Evolutionary conservation across 1,284 basidiomycete genomes (phyloP).

Genomic region (Cystobasidium sp.): DNA sequence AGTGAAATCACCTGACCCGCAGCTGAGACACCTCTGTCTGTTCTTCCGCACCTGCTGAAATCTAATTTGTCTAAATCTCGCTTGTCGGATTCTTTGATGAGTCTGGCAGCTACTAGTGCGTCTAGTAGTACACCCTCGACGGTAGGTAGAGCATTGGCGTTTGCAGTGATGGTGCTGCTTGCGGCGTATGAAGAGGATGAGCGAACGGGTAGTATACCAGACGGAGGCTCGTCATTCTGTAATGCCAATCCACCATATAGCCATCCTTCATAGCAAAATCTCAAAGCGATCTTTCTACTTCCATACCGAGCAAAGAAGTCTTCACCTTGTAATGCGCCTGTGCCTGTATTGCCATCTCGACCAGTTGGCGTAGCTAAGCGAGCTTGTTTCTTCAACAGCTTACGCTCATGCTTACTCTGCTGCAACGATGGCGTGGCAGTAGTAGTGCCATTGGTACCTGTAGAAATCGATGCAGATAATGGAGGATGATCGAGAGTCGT

Average conservation of each 20-base stretch:
- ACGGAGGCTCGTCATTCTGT: conserved; percentile 66
- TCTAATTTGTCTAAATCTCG: conserved; percentile 80
- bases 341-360: no score
- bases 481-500: conserved; percentile 11
- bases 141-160: conserved; percentile 69
- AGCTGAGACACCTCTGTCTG: conserved; percentile 92
- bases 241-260: conserved; percentile 88
- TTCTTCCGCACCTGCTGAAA: conserved; percentile 90
- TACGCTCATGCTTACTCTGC: conserved; percentile 13
- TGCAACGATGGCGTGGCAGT: neutral
- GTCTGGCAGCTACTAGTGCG: conserved; percentile 70
- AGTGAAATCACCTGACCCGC: conserved; percentile 92
- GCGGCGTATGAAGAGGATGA: conserved; percentile 49
- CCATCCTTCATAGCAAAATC: conserved; percentile 90
- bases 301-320: conserved; percentile 53
- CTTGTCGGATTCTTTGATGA: conserved; percentile 69
- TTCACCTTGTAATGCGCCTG: neutral
- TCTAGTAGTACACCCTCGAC: conserved; percentile 87
- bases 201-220: neutral
- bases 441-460: neutral
- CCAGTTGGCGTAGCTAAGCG: neutral
- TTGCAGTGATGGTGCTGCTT: neutral
- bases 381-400: conserved; percentile 16
- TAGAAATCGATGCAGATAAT: neutral
- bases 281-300: conserved; percentile 84